Percentiles rank a stretch among this genome's conserved stretches.
These are phyloP conservation scores for Extremus antarcticus DNA, from an alignment of 495 filamentous ascomycete genomes.

Conservation along the genomic window DNA sequence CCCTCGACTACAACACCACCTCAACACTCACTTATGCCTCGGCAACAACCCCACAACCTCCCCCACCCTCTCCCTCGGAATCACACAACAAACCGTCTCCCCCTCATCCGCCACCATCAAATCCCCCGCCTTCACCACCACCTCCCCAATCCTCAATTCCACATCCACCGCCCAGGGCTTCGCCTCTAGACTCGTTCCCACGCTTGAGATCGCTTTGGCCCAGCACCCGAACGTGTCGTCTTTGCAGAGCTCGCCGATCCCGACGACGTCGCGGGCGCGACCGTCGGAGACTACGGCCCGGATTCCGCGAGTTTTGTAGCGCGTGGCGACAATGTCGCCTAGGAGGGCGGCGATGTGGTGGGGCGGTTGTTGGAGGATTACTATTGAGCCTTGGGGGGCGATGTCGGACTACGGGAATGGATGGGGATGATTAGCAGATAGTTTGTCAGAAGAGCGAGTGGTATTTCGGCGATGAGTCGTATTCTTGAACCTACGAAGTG, in stretches of 20 bases:
- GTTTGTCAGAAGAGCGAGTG: no score
- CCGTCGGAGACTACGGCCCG: conserved; percentile 48
- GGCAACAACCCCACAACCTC: conserved; percentile 37
- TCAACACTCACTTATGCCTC: conserved; percentile 32
- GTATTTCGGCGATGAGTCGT: no score
- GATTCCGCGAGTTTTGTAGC: conserved; percentile 45
- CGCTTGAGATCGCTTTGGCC: conserved; percentile 44
- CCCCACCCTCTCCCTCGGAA: conserved; percentile 37
- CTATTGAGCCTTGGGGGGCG: conserved; percentile 40
- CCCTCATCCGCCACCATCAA: conserved; percentile 50
- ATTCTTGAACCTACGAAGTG: no score
- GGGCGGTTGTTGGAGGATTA: conserved; percentile 48
- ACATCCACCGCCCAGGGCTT: conserved; percentile 46
- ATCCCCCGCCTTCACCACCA: conserved; percentile 43
- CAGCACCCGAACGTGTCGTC: conserved; percentile 37
- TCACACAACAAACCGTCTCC: conserved; percentile 49
- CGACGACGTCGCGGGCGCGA: conserved; percentile 49
- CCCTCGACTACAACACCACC: no score
- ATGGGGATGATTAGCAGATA: no score
- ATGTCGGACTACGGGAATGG: no score
- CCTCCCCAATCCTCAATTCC: conserved; percentile 38
- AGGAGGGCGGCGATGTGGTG: conserved; percentile 52
- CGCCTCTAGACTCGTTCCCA: conserved; percentile 50
- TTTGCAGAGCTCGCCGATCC: conserved; percentile 33
- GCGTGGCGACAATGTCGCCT: conserved; percentile 56